Conservation (phyloP, 179 eudicot species). For the Sideroxylon spinosum region DNA sequence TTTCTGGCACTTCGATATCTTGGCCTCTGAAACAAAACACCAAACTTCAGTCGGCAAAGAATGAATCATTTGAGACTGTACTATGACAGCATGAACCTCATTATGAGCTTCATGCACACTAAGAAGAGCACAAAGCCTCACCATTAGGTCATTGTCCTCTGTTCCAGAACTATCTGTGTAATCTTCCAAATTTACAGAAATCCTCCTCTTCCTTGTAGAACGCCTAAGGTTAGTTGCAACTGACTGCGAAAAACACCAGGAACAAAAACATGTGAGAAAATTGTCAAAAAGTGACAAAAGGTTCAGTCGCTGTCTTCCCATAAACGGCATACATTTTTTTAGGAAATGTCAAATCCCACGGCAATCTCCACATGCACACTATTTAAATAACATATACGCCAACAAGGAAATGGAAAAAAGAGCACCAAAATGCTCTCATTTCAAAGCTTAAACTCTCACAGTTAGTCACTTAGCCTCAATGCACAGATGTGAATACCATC, state of each 20-base stretch:
- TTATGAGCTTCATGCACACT: constrained; percentile 1
- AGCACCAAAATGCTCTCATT: background rate
- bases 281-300: background rate
- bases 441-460: background rate
- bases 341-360: background rate
- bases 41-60: constrained; percentile 13
- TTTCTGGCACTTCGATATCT: constrained; percentile 54
- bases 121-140: constrained; percentile 32
- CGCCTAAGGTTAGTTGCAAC: constrained; percentile 77
- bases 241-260: constrained; percentile 48
- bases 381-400: background rate
- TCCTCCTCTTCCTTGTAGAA: constrained; percentile 89
- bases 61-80: constrained; percentile 10
- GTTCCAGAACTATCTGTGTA: constrained; percentile 92
- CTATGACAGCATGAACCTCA: constrained; percentile 17
- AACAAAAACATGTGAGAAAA: background rate
- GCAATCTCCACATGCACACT: background rate
- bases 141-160: constrained; percentile 88
- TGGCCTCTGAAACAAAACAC: constrained; percentile 53
- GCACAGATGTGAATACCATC: constrained; percentile 9
- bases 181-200: constrained; percentile 61
- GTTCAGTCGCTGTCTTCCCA: background rate
- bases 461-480: background rate
- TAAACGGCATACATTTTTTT: background rate
- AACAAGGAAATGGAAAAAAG: background rate